Evolutionary conservation across 768 basidiomycete species (phyloP).

Genomic region (Pisolithus albus): DNA sequence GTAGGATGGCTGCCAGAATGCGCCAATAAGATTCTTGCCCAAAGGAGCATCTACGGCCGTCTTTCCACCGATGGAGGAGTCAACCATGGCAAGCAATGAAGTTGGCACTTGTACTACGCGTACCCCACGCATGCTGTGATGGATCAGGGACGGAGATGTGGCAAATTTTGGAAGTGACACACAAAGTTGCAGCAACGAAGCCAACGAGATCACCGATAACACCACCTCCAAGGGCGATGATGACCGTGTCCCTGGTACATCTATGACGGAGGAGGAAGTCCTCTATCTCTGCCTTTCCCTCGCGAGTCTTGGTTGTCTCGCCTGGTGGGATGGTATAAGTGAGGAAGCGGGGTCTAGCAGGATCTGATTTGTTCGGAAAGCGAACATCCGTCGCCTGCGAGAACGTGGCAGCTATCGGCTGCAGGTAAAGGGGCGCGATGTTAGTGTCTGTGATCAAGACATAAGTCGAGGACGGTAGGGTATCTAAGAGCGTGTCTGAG

Average conservation of each 20-base stretch:
- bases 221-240: slow-evolving; percentile 92
- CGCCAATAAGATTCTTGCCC: slow-evolving; percentile 97
- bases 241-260: slow-evolving; percentile 89
- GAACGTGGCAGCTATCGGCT: slow-evolving; percentile 63
- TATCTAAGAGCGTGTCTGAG: slow-evolving; percentile 58
- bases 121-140: slow-evolving; percentile 87
- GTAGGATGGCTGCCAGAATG: slow-evolving; percentile 97
- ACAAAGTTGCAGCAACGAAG: slow-evolving; percentile 97
- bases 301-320: slow-evolving; percentile 86
- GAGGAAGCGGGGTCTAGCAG: slow-evolving; percentile 57
- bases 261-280: slow-evolving; percentile 84
- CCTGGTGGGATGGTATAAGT: slow-evolving; percentile 80
- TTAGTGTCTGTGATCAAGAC: slow-evolving; percentile 90
- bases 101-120: slow-evolving; percentile 96
- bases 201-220: slow-evolving; percentile 97
- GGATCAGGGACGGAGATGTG: slow-evolving; percentile 1
- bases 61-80: slow-evolving; percentile 95
- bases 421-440: slow-evolving; percentile 75
- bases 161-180: slow-evolving; percentile 20
- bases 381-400: slow-evolving; percentile 26
- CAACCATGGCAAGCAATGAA: slow-evolving; percentile 96
- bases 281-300: slow-evolving; percentile 89
- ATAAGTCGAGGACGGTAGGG: slow-evolving; percentile 77
- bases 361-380: slow-evolving; percentile 12
- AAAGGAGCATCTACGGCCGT: slow-evolving; percentile 99